Percentiles rank a stretch among this genome's conserved stretches.
These are phyloP conservation scores for Ecytonucleospora hepatopenaei DNA, from an alignment of 371 early-diverging fungal species.

Conservation along the genomic window DNA sequence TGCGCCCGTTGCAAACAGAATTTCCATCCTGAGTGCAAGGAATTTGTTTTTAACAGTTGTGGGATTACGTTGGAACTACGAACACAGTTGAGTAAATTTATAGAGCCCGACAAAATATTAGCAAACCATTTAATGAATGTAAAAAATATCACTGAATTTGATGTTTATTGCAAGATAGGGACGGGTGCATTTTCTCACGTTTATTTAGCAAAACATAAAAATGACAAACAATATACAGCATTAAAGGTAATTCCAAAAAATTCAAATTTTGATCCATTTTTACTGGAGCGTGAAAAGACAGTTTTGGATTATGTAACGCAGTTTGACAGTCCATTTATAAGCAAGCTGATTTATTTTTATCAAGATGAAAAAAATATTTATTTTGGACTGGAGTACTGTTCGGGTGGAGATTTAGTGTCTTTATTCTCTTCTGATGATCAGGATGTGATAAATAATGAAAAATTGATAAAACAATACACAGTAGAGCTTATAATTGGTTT, in stretches of 20 bases:
- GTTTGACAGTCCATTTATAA: constrained; percentile 70
- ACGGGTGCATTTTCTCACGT: constrained; percentile 92
- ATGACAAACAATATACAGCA: constrained; percentile 64
- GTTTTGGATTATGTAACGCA: constrained; percentile 72
- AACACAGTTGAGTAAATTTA: constrained; percentile 28
- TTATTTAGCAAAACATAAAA: constrained; percentile 76
- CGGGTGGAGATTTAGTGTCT: constrained; percentile 87
- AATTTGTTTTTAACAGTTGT: constrained; percentile 75
- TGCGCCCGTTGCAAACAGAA: constrained; percentile 63
- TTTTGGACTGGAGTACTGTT: constrained; percentile 49
- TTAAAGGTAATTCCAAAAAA: constrained; percentile 91
- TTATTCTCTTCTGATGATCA: constrained; percentile 82
- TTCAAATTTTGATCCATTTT: constrained; percentile 71
- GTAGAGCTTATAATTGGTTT: constrained; percentile 85
- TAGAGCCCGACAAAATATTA: constrained; percentile 14
- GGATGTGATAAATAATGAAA: constrained; percentile 65
- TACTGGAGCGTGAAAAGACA: constrained; percentile 75
- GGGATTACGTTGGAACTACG: constrained; percentile 67
- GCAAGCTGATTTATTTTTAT: constrained; percentile 54
- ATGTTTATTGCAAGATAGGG: constrained; percentile 76
- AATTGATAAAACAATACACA: constrained; percentile 88
- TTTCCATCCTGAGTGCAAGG: constrained; percentile 70
- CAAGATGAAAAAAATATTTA: constrained; percentile 47
- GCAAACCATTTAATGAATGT: constrained; percentile 1
- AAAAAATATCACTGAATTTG: constrained; percentile 67